phyloP scores from a whole-genome alignment of 169 alveolate species.

The Plasmodium cynomolgi region DNA sequence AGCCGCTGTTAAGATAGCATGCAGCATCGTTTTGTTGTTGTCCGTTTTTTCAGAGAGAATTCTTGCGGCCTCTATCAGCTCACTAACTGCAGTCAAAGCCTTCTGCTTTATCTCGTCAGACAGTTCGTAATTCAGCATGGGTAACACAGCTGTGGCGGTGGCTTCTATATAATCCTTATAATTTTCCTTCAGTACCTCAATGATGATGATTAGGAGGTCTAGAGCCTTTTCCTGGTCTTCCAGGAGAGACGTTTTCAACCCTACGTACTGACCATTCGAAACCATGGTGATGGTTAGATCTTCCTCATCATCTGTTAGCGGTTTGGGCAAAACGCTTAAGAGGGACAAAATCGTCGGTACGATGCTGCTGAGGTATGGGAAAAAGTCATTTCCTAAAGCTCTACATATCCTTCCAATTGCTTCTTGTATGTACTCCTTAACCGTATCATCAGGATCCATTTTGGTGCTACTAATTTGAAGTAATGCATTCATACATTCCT shows the following conservation, averaged over 20 bases:
- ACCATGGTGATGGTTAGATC: constrained; percentile 83
- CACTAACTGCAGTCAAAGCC: constrained; percentile 87
- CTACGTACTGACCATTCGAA: constrained; percentile 84
- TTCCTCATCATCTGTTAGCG: constrained; percentile 73
- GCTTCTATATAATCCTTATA: constrained; percentile 82
- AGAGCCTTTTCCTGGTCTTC: constrained; percentile 84
- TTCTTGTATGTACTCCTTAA: constrained; percentile 89
- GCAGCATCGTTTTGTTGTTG: constrained; percentile 77
- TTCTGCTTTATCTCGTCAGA: constrained; percentile 87
- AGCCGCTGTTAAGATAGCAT: constrained; percentile 78
- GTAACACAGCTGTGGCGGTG: constrained; percentile 85
- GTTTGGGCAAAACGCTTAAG: constrained; percentile 35
- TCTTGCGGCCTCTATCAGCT: constrained; percentile 86
- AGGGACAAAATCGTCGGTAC: constrained; percentile 85
- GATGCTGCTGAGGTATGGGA: constrained; percentile 89
- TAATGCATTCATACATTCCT: constrained; percentile 89
- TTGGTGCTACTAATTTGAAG: constrained; percentile 86
- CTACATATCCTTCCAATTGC: constrained; percentile 91
- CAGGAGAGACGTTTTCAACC: constrained; percentile 81
- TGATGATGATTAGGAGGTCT: constrained; percentile 77
- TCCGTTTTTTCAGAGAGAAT: constrained; percentile 79
- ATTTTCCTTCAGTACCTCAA: constrained; percentile 82
- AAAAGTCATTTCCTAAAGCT: constrained; percentile 88
- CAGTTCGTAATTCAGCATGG: constrained; percentile 81
- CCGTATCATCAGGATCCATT: constrained; percentile 90